Evolutionary conservation across 1,139 yeast species (phyloP).

Genomic region (Lodderomyces orthopsilosis): DNA sequence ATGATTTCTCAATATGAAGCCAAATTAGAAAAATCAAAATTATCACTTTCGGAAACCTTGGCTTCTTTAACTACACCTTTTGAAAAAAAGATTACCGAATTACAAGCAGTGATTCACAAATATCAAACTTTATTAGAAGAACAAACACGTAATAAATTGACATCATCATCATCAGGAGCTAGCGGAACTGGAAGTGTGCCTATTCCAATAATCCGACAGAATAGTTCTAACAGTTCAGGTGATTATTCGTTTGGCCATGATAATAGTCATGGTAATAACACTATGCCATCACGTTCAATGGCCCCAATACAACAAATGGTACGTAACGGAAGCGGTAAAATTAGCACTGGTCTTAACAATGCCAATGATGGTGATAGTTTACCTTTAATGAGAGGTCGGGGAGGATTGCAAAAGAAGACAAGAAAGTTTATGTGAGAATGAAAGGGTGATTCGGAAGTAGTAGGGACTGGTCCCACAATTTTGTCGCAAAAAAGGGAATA

Average conservation of each 20-base stretch:
- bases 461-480: no score
- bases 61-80: constrained; percentile 21
- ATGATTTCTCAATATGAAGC: constrained; percentile 21
- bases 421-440: constrained; percentile 28
- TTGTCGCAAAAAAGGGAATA: no score
- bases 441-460: not conserved
- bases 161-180: constrained; percentile 28
- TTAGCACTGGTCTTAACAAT: not conserved
- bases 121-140: constrained; percentile 39
- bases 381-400: constrained; percentile 48
- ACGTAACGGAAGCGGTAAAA: constrained; percentile 5
- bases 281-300: constrained; percentile 4
- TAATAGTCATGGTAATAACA: not conserved
- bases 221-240: constrained; percentile 2
- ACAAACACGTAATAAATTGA: constrained; percentile 30
- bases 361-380: constrained; percentile 8
- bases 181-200: constrained; percentile 32
- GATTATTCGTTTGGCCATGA: constrained; percentile 6
- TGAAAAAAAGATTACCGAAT: constrained; percentile 33
- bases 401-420: constrained; percentile 49
- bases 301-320: constrained; percentile 10
- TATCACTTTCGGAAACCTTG: constrained; percentile 25
- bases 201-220: constrained; percentile 34
- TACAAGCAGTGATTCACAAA: constrained; percentile 26
- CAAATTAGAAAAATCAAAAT: constrained; percentile 24